Percentiles rank a stretch among this genome's conserved stretches.
phyloP scores from a whole-genome alignment of 331 rosid species.

The Rosa hybrid region DNA sequence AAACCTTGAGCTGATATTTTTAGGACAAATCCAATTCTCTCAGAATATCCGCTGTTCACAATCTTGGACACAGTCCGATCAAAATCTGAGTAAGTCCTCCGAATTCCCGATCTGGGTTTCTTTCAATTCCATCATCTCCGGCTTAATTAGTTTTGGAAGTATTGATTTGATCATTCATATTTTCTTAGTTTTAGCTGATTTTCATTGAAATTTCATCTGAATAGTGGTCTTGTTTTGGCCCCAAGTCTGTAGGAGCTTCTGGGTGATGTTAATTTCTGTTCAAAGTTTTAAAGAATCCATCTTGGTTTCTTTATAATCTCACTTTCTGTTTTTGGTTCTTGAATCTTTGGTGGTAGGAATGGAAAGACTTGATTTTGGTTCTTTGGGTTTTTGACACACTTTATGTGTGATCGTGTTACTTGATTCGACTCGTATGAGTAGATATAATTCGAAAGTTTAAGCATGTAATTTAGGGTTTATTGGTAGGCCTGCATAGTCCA shows the following conservation, averaged over 20 bases:
- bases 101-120: conserved; percentile 5
- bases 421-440: not conserved
- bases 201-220: not conserved
- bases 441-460: not conserved
- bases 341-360: not conserved
- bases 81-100: conserved; percentile 15
- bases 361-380: not conserved
- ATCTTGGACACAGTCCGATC: not conserved
- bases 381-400: not conserved
- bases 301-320: conserved; percentile 6
- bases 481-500: not conserved
- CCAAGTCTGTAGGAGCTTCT: not conserved
- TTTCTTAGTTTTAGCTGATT: conserved; percentile 14
- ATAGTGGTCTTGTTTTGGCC: not conserved
- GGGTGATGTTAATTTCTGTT: not conserved
- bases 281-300: conserved; percentile 16
- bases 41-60: conserved; percentile 17
- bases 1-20: not conserved
- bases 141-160: not conserved
- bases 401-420: not conserved
- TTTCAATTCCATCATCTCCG: not conserved
- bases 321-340: not conserved
- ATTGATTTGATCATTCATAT: not conserved
- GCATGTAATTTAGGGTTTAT: not conserved
- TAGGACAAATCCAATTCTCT: not conserved